Evolutionary conservation across 495 filamentous ascomycete species (phyloP), one percentile per base, ranked within the genome.

Genomic region (Cercophora newfieldiana): DNA sequence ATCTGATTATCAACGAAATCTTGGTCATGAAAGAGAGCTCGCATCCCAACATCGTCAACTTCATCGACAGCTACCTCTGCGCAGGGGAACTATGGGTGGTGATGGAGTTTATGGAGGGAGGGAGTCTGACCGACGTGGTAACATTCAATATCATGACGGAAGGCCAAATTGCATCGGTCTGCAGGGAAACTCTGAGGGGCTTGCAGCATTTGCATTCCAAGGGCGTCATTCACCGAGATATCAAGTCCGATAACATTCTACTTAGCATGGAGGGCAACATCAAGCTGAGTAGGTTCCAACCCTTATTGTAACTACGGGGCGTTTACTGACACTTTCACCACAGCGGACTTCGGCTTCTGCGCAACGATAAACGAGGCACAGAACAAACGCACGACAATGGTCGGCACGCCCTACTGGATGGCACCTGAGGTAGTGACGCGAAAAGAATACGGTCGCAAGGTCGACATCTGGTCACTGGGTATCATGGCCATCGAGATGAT

Each of bases 401-500:
- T 99, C 61, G 95, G 95, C 24, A 99, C 95, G 22, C 95, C 95
- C 1, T 99, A 99, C 75, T 99, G 95, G 95, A 99, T 99, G 95
- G 95, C 95, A 3, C 95, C 95, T 3, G 95, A 99, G 76, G 94
- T 99, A 21, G 95, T 99, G 10, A 98, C 93, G 4, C 83, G 93
- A 19, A 98, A 99, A 75, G 95, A 98, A 75, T 99, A 99, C 76
- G 96, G 95, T 67, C 90, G 95, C 56, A 99, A 99, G 75, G 93
- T 99, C 59, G 95, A 99, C 74, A 98, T 99, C 69, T 99, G 95
- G 95, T 95, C 91, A 73, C 78, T 99, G 57, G 95, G 95, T 62
- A 99, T 99, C 77, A 99, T 99, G 95, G 93, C 95, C n/a, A 99
- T 99, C 70, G 95, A 99, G 77, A 99, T 99, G 95, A 97, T 99